Base-by-base conservation (phyloP, 371 early-diverging fungal genomes). In the Choanephora cucurbitarum region DNA sequence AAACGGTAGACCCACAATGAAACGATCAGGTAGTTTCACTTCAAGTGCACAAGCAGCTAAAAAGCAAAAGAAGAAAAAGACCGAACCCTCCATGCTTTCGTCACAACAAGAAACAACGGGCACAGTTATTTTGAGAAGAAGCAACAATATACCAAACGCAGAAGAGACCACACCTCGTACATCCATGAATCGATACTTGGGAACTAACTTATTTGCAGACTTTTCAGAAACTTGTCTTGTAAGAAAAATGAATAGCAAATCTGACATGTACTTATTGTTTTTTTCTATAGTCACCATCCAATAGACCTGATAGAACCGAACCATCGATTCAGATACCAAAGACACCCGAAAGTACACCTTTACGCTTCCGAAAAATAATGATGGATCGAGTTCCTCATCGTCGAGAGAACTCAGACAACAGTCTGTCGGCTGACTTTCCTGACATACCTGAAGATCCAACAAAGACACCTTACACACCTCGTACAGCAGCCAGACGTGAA, bases 1-100 rank as follows among this genome's bases (percentile, higher is more conserved):
- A 9, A 34, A 66, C 43, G 66, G 61, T 17, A 40, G 48, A 37
- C 54, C 66, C 19, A 57, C 57, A n/a, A 66, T 66, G 44, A 66
- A 58, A 39, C 32, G 66, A 19, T 42, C 50, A 0, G 62, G 62
- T 15, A 54, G 61, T 17, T 66, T 66, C 28, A 54, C 53, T 17
- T 55, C 44, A 18, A 61, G 66, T 54, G 62, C 61, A 5, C 40
- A 37, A 22, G 47, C 58, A 5, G 51, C 62, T 4, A 49, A 52
- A 24, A 41, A 57, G 18, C 28, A 21, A 8, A 55, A 48, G 5
- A 45, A 45, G 22, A 32, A 33, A 24, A 55, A 48, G 3, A 45
- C 32, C 17, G 19, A 33, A 24, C 42, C 32, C 1, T 51, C 57
- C 13, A 53, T 48, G 54, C 47, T 59, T 13, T 41, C 41, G 19